Evolutionary conservation across 2,329 filamentous ascomycete species (phyloP), one percentile per base, ranked within the genome.

Genomic region (Colletotrichum kahawae): DNA sequence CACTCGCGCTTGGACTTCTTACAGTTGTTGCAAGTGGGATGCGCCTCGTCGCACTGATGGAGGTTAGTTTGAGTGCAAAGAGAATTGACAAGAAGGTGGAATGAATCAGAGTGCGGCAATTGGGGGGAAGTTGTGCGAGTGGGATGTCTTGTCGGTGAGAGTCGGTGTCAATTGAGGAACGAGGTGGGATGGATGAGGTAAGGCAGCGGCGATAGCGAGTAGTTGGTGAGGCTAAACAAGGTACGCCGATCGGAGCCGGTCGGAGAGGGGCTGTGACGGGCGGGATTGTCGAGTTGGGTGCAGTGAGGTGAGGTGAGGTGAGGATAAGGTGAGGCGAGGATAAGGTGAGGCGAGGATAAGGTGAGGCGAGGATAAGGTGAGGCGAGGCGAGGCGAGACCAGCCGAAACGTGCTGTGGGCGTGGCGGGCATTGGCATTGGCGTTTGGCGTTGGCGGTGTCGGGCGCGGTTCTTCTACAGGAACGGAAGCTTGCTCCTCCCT

Each of bases 1-100:
- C 95, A 97, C 80, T 96, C 94, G 81, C 95, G 94, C 86, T 96
- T 97, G 79, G 94, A 95, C 84, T 97, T 97, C 82, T 93, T 93
- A 86, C 95, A 97, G 82, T 97, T 95, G 86, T 95, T 93, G 88
- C 97, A 99, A 75, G 93, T 93, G 27, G 97, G 97, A 84, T 98
- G 95, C 76, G 92, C 93, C 89, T 99, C 97, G 91, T 98, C 97
- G 87, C 97, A 99, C 97, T 98, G 79, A 75, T 78, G 27, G 7
- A 7, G 29, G 68, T 69, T 43, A 74, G 68, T 69, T 24, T 43
- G 56, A 24, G 21, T 29, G 54, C 21, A 57, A 13, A 57, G 31
- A 63, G 9, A 21, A 60, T 18, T 56, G 18, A 31, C 18, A 21
- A 7, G 9, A 4, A 21, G 21, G n/a, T 48, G 29, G 27, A 43